phyloP scores from a whole-genome alignment of 1,284 basidiomycete species.

The Spongiforma sp. region DNA sequence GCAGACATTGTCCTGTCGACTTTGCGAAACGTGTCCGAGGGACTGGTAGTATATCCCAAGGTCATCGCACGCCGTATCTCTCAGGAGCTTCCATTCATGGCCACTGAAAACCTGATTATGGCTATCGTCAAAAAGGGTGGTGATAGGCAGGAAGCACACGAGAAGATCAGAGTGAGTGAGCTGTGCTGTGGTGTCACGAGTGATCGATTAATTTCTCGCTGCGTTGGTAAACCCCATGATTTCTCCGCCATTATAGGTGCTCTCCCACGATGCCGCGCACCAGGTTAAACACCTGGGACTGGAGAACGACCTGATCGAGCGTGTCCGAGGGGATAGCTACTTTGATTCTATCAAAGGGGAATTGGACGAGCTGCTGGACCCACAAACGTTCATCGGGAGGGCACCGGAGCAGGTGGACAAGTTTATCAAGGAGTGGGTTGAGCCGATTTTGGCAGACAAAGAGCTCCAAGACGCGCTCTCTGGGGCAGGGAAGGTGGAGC shows the following conservation, averaged over 20 bases:
- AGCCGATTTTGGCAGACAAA: constrained; percentile 77
- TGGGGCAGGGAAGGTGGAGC: constrained; percentile 52
- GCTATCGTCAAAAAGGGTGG: constrained; percentile 95
- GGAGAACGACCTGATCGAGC: constrained; percentile 95
- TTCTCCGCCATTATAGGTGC: constrained; percentile 50
- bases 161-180: constrained; percentile 93
- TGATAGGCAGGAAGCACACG: constrained; percentile 96
- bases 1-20: constrained; percentile 97
- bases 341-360: constrained; percentile 68
- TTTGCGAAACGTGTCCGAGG: constrained; percentile 96
- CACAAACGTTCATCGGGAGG: constrained; percentile 86
- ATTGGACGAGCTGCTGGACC: constrained; percentile 77
- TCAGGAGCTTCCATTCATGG: constrained; percentile 99
- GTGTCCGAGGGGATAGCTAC: constrained; percentile 72
- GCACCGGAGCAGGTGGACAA: constrained; percentile 93
- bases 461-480: constrained; percentile 67
- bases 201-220: constrained; percentile 22
- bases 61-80: constrained; percentile 93
- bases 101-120: constrained; percentile 99
- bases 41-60: constrained; percentile 96
- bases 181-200: constrained; percentile 16
- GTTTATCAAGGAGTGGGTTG: constrained; percentile 90
- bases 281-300: constrained; percentile 96
- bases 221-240: constrained; percentile 19
- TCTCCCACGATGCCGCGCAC: constrained; percentile 95